phyloP scores from a whole-genome alignment of 352 stramenopile genomes.

The Phytophthora cactorum region DNA sequence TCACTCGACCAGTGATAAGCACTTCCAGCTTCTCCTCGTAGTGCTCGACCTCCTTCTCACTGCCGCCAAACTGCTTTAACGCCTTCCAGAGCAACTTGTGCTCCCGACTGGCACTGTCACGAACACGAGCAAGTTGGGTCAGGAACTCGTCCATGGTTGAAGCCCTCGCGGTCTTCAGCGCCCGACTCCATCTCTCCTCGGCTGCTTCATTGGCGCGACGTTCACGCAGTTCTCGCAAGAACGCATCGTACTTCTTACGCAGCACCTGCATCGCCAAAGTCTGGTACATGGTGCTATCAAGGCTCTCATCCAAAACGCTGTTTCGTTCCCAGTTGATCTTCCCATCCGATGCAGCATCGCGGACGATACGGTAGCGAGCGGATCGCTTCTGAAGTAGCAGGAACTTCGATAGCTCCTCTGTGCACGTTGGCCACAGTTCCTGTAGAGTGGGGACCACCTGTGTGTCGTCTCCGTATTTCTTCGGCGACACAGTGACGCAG shows the following conservation, averaged over 20 bases:
- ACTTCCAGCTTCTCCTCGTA: conserved; percentile 63
- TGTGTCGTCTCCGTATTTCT: conserved; percentile 8
- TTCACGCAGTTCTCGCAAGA: conserved; percentile 49
- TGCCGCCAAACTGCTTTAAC: conserved; percentile 35
- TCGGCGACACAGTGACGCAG: conserved; percentile 21
- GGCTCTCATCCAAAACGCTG: conserved; percentile 23
- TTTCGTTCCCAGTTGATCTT: conserved; percentile 48
- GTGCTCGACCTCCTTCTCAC: conserved; percentile 31
- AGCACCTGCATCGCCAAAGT: conserved; percentile 50
- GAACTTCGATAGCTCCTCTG: conserved; percentile 57
- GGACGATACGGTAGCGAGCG: conserved; percentile 49
- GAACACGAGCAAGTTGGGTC: conserved; percentile 22
- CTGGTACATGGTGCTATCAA: conserved; percentile 36
- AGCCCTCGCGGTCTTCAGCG: conserved; percentile 37
- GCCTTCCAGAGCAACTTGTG: conserved; percentile 63
- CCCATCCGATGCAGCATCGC: conserved; percentile 12
- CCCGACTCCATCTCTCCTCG: conserved; percentile 48
- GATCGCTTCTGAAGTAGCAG: conserved; percentile 67
- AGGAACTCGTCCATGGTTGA: conserved; percentile 44
- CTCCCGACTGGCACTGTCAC: conserved; percentile 37
- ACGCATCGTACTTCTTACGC: conserved; percentile 59
- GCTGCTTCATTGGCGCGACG: conserved; percentile 42
- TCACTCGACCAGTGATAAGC: conserved; percentile 52
- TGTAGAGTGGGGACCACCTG: conserved; percentile 23
- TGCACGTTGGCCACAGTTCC: conserved; percentile 59